These are phyloP conservation scores for Aspergillus coremiiformis DNA, from an alignment of 495 filamentous ascomycete genomes.

Conservation along the genomic window DNA sequence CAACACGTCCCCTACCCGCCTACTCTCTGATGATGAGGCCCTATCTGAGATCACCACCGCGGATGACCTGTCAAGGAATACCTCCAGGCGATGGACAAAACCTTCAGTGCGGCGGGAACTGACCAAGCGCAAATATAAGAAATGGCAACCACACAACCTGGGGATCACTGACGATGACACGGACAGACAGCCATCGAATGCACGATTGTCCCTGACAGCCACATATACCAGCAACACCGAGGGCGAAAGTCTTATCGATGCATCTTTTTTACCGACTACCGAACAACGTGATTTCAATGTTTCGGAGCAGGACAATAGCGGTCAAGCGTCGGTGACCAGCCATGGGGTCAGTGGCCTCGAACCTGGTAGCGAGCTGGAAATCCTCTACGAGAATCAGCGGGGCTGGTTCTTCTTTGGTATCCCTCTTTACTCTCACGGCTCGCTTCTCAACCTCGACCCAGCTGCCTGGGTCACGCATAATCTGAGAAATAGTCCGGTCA, in stretches of 20 bases:
- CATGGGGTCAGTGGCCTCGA: conserved; percentile 10
- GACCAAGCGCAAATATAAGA: conserved; percentile 52
- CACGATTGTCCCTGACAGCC: conserved; percentile 2
- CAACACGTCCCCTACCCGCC: conserved; percentile 31
- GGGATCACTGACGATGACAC: conserved; percentile 24
- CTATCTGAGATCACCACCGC: conserved; percentile 17
- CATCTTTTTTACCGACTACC: background rate
- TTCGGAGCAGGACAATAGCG: conserved; percentile 1
- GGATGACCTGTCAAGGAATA: conserved; percentile 13
- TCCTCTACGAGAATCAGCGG: conserved; percentile 91
- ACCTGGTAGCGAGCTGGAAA: conserved; percentile 56
- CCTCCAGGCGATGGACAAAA: conserved; percentile 28
- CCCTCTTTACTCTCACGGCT: conserved; percentile 76
- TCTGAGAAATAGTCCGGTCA: conserved; percentile 66
- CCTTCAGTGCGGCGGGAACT: conserved; percentile 42
- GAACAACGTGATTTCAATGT: background rate
- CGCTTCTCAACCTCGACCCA: conserved; percentile 82
- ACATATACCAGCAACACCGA: conserved; percentile 18
- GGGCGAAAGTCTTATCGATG: background rate
- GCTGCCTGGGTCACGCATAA: conserved; percentile 73
- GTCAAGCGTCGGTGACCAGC: conserved; percentile 1
- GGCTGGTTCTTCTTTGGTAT: conserved; percentile 83
- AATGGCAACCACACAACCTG: conserved; percentile 50
- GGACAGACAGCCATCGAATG: conserved; percentile 6
- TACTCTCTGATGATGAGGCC: conserved; percentile 14